Base-by-base conservation (phyloP, 371 early-diverging fungal genomes). In the Mortierella polycephala region DNA sequence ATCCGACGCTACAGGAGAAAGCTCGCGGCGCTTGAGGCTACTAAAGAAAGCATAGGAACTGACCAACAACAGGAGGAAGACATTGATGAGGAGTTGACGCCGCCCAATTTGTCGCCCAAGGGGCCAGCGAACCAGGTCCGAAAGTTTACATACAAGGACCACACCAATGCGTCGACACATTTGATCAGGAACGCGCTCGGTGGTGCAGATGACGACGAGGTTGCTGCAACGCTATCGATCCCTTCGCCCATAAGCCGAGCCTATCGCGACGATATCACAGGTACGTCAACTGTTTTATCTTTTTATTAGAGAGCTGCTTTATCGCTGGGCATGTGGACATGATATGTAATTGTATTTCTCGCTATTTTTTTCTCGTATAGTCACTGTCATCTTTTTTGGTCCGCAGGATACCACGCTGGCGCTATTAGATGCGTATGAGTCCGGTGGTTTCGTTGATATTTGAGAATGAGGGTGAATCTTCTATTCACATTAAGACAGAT, bases 261-360 rank as follows among this genome's bases (percentile, higher is more conserved):
- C 16, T 93, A 89, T 73, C 86, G 98, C 16, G 99, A 98, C 74
- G 99, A 98, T 75, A 95, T 98, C 37, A 96, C 98, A 0, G 94
- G 96, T 50, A 91, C 87, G 37, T 5, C 30, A 37, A n/a, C 55
- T 49, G 13, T 47, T 47, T 16, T 45, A 14, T 39, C 11, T 10
- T 11, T 40, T 40, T 51, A 20, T 40, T 18, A 30, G 30, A 30
- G 30, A 30, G 30, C 30, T 30, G 4, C 30, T 30, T 30, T 30
- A 30, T 30, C 30, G 4, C 4, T 30, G 30, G 30, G 30, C 30
- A 30, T 30, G 30, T 30, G 30, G 30, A 30, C 4, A 30, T 30
- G 30, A 30, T 30, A 30, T 30, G 1, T 30, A 30, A 30, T 30
- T 47, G 47, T 47, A n/a, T 46, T 46, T 46, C 47, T 12, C 47